Conservation (phyloP, 108 stramenopile species). For the Ochromonas danica region DNA sequence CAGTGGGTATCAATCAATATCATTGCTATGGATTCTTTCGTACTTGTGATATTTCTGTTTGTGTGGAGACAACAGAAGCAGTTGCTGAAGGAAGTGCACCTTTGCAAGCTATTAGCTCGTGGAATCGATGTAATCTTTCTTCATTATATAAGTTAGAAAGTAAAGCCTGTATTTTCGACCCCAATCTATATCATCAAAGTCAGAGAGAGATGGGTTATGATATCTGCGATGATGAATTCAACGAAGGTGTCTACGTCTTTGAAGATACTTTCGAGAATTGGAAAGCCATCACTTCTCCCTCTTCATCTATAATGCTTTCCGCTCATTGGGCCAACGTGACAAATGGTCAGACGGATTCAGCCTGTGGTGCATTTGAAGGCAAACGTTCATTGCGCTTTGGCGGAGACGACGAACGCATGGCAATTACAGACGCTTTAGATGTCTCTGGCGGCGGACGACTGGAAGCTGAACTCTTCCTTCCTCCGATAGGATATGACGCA, state of each 20-base stretch:
- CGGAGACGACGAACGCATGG: conserved; percentile 1
- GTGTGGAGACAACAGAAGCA: background rate
- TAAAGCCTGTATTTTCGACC: conserved; percentile 13
- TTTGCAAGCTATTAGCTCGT: background rate
- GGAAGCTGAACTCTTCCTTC: conserved; percentile 10
- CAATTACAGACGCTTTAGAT: conserved; percentile 7
- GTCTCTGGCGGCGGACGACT: background rate
- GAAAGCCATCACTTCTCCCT: background rate
- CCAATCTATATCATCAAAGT: background rate
- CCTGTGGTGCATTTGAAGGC: background rate
- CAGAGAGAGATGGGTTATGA: conserved; percentile 7
- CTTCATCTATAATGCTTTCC: background rate
- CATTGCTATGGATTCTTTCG: conserved; percentile 31
- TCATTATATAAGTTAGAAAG: background rate
- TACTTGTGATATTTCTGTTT: background rate
- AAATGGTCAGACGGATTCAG: background rate
- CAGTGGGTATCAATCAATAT: background rate
- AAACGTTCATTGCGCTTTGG: background rate
- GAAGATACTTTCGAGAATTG: conserved; percentile 17
- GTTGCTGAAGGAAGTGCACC: conserved; percentile 1
- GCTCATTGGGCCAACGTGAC: background rate
- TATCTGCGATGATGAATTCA: conserved; percentile 21
- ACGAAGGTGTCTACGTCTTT: conserved; percentile 25
- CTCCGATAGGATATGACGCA: conserved; percentile 29
- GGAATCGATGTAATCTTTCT: background rate